These are phyloP conservation scores for Debaryomyces udenii DNA, from an alignment of 1,139 yeast species.

Conservation along the genomic window DNA sequence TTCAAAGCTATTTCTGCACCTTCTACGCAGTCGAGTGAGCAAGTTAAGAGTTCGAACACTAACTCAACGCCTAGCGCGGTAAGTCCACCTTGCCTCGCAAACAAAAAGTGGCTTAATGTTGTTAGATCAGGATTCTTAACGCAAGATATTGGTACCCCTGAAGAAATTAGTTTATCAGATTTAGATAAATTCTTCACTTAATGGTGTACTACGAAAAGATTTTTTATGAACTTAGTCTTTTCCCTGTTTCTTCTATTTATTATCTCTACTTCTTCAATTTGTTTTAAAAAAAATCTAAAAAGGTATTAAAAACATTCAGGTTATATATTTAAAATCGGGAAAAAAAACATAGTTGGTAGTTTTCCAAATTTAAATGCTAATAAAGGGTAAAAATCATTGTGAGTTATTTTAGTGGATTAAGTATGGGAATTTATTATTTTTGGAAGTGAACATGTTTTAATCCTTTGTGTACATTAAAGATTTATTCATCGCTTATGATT, in stretches of 20 bases:
- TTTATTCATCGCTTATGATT: slow-evolving; percentile 10
- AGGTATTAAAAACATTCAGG: slow-evolving; percentile 8
- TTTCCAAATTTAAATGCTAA: slow-evolving; percentile 2
- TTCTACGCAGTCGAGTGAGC: slow-evolving; percentile 15
- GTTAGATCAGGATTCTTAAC: slow-evolving; percentile 74
- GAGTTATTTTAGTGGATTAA: slow-evolving; percentile 6
- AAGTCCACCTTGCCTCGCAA: slow-evolving; percentile 22
- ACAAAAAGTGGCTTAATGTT: slow-evolving; percentile 68
- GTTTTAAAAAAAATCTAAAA: slow-evolving; percentile 7
- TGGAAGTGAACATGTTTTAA: slow-evolving; percentile 2
- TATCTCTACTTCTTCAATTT: slow-evolving; percentile 10
- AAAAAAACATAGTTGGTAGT: slow-evolving; percentile 4
- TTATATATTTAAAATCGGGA: slow-evolving; percentile 3
- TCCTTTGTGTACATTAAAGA: slow-evolving; percentile 10
- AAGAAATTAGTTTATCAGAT: slow-evolving; percentile 72
- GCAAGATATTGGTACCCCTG: slow-evolving; percentile 78
- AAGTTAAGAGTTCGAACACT: slow-evolving; percentile 9
- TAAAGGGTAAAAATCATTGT: slow-evolving; percentile 4
- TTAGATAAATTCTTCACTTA: slow-evolving; percentile 64
- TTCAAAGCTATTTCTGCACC: slow-evolving; percentile 49
- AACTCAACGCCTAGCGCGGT: slow-evolving; percentile 12
- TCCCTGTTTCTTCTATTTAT: slow-evolving; percentile 3
- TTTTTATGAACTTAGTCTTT: slow-evolving; percentile 6
- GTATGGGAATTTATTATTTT: slow-evolving; percentile 6
- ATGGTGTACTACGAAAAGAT: slow-evolving; percentile 4